A percentile compares a stretch with the other conserved stretches of the same genome.
Conservation (phyloP, 2,329 filamentous ascomycete species). For the Claviceps cyperi region DNA sequence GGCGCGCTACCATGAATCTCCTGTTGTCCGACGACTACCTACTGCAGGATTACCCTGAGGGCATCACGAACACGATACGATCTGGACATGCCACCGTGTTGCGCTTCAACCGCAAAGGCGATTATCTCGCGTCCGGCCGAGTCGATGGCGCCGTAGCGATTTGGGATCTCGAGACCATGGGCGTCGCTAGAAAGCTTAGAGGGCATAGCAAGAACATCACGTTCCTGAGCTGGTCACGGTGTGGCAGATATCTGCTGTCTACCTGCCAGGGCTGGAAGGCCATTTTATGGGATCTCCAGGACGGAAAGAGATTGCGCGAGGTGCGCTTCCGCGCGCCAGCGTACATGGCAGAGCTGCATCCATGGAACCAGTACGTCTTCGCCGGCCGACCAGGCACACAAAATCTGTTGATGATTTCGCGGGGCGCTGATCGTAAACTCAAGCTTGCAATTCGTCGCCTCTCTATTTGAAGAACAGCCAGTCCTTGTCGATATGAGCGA, state of each 20-base stretch:
- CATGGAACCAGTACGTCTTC: slow-evolving; percentile 58
- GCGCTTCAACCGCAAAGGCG: slow-evolving; percentile 87
- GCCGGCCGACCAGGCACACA: too few species aligned
- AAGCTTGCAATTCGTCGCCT: slow-evolving; percentile 74
- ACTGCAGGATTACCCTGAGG: slow-evolving; percentile 74
- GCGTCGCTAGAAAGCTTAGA: slow-evolving; percentile 82
- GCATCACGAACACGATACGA: slow-evolving; percentile 75
- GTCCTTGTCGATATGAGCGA: slow-evolving; percentile 70
- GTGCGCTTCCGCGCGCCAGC: slow-evolving; percentile 86
- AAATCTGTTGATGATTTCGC: background rate
- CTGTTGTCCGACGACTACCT: slow-evolving; percentile 48
- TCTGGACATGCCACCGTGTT: slow-evolving; percentile 50
- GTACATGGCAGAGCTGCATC: slow-evolving; percentile 91
- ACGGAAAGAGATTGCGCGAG: slow-evolving; percentile 57
- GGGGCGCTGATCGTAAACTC: slow-evolving; percentile 10
- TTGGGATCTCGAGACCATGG: slow-evolving; percentile 96
- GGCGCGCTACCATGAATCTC: slow-evolving; percentile 34
- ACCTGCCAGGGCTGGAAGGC: slow-evolving; percentile 94
- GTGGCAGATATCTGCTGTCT: slow-evolving; percentile 80
- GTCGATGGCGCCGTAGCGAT: slow-evolving; percentile 90
- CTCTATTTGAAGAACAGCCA: slow-evolving; percentile 86
- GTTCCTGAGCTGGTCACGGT: slow-evolving; percentile 86
- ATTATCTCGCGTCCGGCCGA: slow-evolving; percentile 86
- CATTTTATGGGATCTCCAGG: slow-evolving; percentile 80
- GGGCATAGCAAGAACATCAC: slow-evolving; percentile 91